Evolutionary conservation across 208 protist genomes (phyloP).

Genomic region (Leptomonas pyrrhocoris): DNA sequence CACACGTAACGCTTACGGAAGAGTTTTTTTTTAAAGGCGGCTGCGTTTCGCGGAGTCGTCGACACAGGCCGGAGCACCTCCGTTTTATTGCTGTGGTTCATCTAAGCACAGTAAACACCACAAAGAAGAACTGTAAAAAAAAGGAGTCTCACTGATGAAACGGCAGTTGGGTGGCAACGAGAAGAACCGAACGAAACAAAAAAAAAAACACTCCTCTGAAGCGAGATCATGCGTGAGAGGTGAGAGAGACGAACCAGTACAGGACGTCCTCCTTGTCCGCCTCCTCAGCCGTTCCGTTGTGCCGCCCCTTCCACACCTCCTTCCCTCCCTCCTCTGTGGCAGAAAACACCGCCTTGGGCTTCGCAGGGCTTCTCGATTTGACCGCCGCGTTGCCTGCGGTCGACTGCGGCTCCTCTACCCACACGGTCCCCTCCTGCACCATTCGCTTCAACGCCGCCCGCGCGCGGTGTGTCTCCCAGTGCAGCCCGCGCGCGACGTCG

Average conservation of each 20-base stretch:
- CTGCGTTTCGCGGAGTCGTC: too few species aligned
- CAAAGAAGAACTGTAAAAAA: background rate
- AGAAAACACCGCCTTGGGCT: slow-evolving; percentile 10
- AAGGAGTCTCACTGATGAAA: too few species aligned
- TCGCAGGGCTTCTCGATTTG: background rate
- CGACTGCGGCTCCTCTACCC: slow-evolving; percentile 57
- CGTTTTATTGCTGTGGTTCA: too few species aligned
- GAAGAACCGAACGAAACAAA: slow-evolving; percentile 3
- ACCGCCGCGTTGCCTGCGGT: background rate
- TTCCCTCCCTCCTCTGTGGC: slow-evolving; percentile 25
- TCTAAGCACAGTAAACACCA: too few species aligned
- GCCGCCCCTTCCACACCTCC: slow-evolving; percentile 28
- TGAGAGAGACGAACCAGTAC: slow-evolving; percentile 69
- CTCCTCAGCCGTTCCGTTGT: slow-evolving; percentile 1
- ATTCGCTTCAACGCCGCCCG: slow-evolving; percentile 61
- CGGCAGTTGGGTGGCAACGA: background rate
- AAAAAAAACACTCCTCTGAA: background rate
- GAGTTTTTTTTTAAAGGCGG: too few species aligned
- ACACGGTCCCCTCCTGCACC: slow-evolving; percentile 82
- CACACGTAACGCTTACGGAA: too few species aligned
- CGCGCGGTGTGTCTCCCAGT: slow-evolving; percentile 72
- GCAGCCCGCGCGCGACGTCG: slow-evolving; percentile 47
- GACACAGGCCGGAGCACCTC: too few species aligned
- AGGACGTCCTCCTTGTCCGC: slow-evolving; percentile 27
- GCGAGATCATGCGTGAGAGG: slow-evolving; percentile 23